phyloP scores from a whole-genome alignment of 139 green algal species.

The Chlamydomonas eustigma region DNA sequence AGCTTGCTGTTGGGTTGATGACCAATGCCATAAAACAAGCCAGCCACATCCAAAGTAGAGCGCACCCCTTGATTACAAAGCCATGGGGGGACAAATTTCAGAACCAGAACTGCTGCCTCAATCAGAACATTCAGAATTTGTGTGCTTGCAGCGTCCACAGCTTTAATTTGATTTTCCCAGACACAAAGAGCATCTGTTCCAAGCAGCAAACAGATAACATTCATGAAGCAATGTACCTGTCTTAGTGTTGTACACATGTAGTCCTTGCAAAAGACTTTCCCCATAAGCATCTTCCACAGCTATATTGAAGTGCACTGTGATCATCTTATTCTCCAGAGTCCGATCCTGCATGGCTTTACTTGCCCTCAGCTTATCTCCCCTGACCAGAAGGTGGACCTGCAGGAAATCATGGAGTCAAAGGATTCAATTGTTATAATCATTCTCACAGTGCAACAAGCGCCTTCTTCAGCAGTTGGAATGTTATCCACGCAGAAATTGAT shows the following conservation, averaged over 20 bases:
- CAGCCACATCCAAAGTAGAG: constrained; percentile 62
- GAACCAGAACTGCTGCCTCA: too few species aligned
- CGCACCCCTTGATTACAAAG: too few species aligned
- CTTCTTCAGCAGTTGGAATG: too few species aligned
- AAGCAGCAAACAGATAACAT: not conserved
- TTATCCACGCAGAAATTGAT: too few species aligned
- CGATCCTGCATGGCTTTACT: constrained; percentile 84
- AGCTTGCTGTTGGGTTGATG: constrained; percentile 90
- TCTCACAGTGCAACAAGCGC: too few species aligned
- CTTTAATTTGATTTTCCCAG: too few species aligned
- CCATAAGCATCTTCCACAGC: constrained; percentile 71
- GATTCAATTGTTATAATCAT: too few species aligned
- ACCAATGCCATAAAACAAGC: constrained; percentile 98
- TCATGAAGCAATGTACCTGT: constrained; percentile 30
- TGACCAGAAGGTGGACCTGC: constrained; percentile 93
- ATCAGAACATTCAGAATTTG: too few species aligned
- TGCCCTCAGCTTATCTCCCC: constrained; percentile 73
- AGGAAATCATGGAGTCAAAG: too few species aligned
- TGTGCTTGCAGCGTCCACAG: too few species aligned
- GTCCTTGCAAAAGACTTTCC: constrained; percentile 52
- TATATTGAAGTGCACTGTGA: constrained; percentile 76
- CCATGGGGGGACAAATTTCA: too few species aligned
- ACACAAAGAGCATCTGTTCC: not conserved
- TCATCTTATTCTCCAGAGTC: constrained; percentile 26
- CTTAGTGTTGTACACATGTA: constrained; percentile 36